These are phyloP conservation scores for Scalesia atractyloides DNA, from an alignment of 129 eudicot species.

Conservation along the genomic window DNA sequence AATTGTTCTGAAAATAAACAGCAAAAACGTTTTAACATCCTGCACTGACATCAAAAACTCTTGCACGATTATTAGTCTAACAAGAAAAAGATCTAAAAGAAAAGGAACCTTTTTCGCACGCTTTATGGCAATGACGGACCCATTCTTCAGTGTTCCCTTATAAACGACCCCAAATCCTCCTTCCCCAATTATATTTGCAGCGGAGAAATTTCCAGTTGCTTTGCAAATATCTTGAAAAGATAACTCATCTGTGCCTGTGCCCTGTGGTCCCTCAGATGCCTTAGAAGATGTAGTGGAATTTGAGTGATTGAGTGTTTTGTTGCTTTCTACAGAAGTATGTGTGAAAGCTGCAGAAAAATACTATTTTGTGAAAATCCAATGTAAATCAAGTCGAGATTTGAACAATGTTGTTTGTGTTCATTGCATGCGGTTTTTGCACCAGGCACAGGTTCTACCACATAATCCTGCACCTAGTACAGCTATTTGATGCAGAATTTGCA, in stretches of 20 bases:
- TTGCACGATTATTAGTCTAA: not conserved
- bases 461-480: not conserved
- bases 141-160: slow-evolving; percentile 64
- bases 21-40: slow-evolving; percentile 10
- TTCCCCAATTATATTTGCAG: slow-evolving; percentile 61
- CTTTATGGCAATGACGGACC: slow-evolving; percentile 67
- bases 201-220: slow-evolving; percentile 71
- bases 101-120: slow-evolving; percentile 65
- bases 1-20: slow-evolving; percentile 45
- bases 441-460: slow-evolving; percentile 10
- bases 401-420: not conserved
- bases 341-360: slow-evolving; percentile 44
- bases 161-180: slow-evolving; percentile 84
- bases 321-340: slow-evolving; percentile 43
- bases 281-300: slow-evolving; percentile 40
- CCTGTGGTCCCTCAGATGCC: slow-evolving; percentile 34
- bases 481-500: not conserved
- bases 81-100: slow-evolving; percentile 2
- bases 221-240: slow-evolving; percentile 56
- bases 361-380: not conserved
- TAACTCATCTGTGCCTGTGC: slow-evolving; percentile 32
- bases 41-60: not conserved
- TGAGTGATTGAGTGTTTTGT: slow-evolving; percentile 28
- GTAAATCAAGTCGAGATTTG: not conserved
- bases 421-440: not conserved